Conservation (phyloP, 495 filamentous ascomycete species). For the Penicillium daleae region DNA sequence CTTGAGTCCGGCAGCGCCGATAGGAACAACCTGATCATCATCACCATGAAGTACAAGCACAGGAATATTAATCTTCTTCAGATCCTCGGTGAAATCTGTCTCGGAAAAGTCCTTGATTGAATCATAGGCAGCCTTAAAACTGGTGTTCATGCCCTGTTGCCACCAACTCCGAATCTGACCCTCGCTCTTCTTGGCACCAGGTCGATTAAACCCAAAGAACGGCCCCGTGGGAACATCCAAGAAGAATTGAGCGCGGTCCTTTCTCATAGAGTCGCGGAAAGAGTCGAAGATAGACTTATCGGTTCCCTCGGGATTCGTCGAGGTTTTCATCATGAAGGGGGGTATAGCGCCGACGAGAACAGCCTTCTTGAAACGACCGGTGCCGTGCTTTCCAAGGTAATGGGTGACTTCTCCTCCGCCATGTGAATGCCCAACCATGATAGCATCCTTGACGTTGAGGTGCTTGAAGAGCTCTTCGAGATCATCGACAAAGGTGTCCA, state of each 20-base stretch:
- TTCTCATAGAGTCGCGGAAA: conserved; percentile 38
- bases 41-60: conserved; percentile 44
- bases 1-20: conserved; percentile 32
- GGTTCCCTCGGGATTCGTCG: conserved; percentile 35
- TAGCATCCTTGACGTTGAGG: conserved; percentile 36
- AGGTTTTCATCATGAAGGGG: conserved; percentile 40
- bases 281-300: conserved; percentile 42
- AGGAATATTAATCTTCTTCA: conserved; percentile 45
- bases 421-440: conserved; percentile 47
- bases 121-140: conserved; percentile 44
- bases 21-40: conserved; percentile 45
- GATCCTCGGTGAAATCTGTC: conserved; percentile 45
- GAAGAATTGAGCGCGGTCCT: conserved; percentile 46
- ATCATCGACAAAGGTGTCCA: conserved; percentile 44
- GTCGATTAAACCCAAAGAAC: conserved; percentile 50
- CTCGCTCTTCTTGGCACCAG: conserved; percentile 35
- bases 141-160: conserved; percentile 44
- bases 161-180: conserved; percentile 47
- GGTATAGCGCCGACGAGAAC: conserved; percentile 44
- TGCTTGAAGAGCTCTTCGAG: conserved; percentile 39
- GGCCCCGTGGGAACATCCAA: conserved; percentile 44
- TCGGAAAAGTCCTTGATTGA: conserved; percentile 44
- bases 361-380: conserved; percentile 38
- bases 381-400: conserved; percentile 40
- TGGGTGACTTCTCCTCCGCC: conserved; percentile 46